A percentile compares a stretch with the other conserved stretches of the same genome.
Conservation (phyloP, 2,329 filamentous ascomycete genomes). For the Ophidiomyces ophidiicola region DNA sequence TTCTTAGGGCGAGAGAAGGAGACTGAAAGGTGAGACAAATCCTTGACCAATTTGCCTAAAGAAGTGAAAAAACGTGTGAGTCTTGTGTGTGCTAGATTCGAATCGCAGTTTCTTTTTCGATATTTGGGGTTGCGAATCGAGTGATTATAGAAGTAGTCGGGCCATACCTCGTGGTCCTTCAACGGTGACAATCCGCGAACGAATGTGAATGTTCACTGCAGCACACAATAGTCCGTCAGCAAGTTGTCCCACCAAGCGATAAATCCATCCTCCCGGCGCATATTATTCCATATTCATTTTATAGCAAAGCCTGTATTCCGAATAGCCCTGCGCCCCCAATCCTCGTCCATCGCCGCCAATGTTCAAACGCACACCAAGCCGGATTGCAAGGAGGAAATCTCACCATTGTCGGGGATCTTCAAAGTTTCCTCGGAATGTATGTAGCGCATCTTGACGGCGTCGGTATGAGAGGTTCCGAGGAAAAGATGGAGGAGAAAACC, state of each 20-base stretch:
- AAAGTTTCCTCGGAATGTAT: constrained; percentile 96
- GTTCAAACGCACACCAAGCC: not conserved
- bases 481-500: constrained; percentile 11
- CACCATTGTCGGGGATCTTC: constrained; percentile 93
- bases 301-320: not conserved
- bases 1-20: constrained; percentile 83
- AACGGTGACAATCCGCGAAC: constrained; percentile 90
- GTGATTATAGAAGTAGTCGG: constrained; percentile 1
- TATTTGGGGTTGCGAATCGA: constrained; percentile 15
- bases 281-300: not conserved
- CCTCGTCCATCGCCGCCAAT: not conserved
- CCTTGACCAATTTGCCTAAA: constrained; percentile 86
- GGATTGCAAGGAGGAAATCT: constrained; percentile 37
- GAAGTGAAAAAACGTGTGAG: not conserved
- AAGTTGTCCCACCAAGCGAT: not conserved
- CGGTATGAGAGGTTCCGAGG: constrained; percentile 30
- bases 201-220: constrained; percentile 94
- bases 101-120: constrained; percentile 9
- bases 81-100: not conserved
- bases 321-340: not conserved
- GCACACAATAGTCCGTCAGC: constrained; percentile 19
- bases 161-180: constrained; percentile 80
- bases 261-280: not conserved
- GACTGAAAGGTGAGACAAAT: constrained; percentile 91
- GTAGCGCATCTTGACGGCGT: constrained; percentile 86